A percentile compares a stretch with the other conserved stretches of the same genome.
phyloP scores from a whole-genome alignment of 164 flowering plant species.

The Vitis rotundifolia region DNA sequence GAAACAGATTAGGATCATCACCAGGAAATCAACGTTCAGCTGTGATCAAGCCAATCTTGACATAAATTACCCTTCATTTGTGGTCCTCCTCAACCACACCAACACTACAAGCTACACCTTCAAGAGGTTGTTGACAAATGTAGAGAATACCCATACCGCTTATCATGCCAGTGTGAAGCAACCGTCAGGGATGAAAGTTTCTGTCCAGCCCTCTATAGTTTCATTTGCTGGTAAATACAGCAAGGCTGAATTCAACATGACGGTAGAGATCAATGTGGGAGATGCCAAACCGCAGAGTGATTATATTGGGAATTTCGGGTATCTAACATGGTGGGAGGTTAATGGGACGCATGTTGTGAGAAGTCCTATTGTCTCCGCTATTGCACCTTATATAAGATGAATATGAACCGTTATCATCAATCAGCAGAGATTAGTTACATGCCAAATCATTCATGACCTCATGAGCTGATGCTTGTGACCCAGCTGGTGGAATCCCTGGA shows the following conservation, averaged over 20 bases:
- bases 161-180: constrained; percentile 14
- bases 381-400: constrained; percentile 1
- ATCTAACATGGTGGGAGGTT: constrained; percentile 1
- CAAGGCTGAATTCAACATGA: no score
- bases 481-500: no score
- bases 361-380: constrained; percentile 6
- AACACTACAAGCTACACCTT: constrained; percentile 18
- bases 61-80: constrained; percentile 23
- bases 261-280: no score
- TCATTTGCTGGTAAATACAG: background rate
- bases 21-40: no score
- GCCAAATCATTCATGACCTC: no score
- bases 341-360: constrained; percentile 5
- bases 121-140: constrained; percentile 22
- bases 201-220: constrained; percentile 9
- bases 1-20: no score
- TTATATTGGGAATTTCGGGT: constrained; percentile 2
- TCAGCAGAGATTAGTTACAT: no score
- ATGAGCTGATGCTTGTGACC: no score
- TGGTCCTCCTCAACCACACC: constrained; percentile 20
- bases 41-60: no score
- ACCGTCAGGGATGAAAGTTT: constrained; percentile 15
- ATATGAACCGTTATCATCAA: no score
- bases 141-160: constrained; percentile 9
- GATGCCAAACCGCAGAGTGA: background rate